These are phyloP conservation scores for Apiotrichum sp. DNA, from an alignment of 1,284 basidiomycete species.

Conservation along the genomic window DNA sequence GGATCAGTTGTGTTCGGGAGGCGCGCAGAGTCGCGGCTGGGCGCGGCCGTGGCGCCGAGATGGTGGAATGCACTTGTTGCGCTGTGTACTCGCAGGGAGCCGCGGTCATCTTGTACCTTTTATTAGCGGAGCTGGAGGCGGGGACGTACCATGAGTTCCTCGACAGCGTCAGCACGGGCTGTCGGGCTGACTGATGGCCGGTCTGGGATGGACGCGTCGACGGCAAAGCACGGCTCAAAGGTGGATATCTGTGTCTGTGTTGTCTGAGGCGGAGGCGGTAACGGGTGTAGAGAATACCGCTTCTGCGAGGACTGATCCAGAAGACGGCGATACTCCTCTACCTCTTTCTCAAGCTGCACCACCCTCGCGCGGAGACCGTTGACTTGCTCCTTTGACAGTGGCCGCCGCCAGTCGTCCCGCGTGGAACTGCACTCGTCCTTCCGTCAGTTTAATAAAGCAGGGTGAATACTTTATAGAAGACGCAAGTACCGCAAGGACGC, in stretches of 20 bases:
- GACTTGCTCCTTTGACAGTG: constrained; percentile 24
- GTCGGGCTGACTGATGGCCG: not conserved
- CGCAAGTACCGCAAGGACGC: constrained; percentile 35
- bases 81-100: constrained; percentile 15
- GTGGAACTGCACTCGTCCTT: constrained; percentile 31
- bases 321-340: not conserved
- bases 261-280: not conserved
- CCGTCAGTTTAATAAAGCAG: not conserved
- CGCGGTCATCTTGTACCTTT: constrained; percentile 17
- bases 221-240: no score
- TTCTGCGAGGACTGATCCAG: not conserved
- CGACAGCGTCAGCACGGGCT: constrained; percentile 8
- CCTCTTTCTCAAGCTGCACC: constrained; percentile 19
- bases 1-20: not conserved
- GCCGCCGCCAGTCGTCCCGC: constrained; percentile 26
- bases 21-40: not conserved
- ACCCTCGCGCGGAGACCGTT: constrained; percentile 25
- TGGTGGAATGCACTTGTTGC: constrained; percentile 13
- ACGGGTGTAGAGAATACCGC: not conserved
- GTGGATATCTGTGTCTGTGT: not conserved
- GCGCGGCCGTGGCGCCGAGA: not conserved
- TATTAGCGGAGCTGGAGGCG: not conserved
- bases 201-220: no score
- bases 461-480: constrained; percentile 27
- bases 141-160: constrained; percentile 7